Evolutionary conservation across 306 rosid species (phyloP).

Genomic region (Clitoria ternatea): DNA sequence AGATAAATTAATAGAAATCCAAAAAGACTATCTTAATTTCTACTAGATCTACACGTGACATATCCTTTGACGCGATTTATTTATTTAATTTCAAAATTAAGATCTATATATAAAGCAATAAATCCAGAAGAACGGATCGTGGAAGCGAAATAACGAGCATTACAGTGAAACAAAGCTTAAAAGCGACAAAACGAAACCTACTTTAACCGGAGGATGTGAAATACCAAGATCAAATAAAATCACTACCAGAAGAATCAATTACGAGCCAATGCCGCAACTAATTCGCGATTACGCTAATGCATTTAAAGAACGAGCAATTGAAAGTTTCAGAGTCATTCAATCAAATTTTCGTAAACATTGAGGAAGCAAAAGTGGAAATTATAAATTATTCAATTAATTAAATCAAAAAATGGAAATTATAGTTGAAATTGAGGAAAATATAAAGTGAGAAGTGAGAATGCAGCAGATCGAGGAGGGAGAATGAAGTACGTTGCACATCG

Average conservation of each 20-base stretch:
- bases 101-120: constrained; percentile 17
- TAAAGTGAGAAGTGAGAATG: constrained; percentile 44
- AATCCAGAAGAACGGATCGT: constrained; percentile 18
- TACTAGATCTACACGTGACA: constrained; percentile 12
- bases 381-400: background rate
- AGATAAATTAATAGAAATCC: background rate
- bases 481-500: constrained; percentile 35
- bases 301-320: background rate
- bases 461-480: constrained; percentile 53
- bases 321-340: background rate
- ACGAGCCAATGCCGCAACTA: background rate
- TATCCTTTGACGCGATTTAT: background rate
- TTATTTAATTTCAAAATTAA: background rate
- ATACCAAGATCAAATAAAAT: background rate
- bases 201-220: background rate
- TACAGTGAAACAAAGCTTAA: background rate
- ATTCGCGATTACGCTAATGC: constrained; percentile 4
- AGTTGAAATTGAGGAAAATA: background rate
- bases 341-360: background rate
- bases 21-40: background rate
- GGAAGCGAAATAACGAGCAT: constrained; percentile 4
- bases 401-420: background rate
- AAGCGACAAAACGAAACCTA: background rate
- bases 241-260: background rate
- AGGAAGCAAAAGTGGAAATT: background rate